Conservation (phyloP, 345 rosid species). For the Cardamine occulta region DNA sequence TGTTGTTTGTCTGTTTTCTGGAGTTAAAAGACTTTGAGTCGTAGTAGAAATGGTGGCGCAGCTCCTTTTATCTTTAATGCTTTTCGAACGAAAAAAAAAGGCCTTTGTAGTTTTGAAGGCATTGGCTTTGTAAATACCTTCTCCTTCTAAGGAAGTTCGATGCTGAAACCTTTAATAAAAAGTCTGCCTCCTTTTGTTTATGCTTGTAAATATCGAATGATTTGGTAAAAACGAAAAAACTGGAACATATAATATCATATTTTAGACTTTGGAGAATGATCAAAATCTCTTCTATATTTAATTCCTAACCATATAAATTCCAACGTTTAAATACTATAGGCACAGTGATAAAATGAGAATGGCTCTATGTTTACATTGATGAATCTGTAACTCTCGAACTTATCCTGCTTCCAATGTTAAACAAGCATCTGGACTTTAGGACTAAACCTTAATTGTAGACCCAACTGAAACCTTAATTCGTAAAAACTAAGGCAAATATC, state of each 20-base stretch:
- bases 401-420: not conserved
- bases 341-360: not conserved
- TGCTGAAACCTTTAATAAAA: conserved; percentile 38
- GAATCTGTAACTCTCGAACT: not conserved
- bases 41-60: conserved; percentile 38
- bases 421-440: too few relatives aligned
- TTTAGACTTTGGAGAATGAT: not conserved
- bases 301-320: not conserved
- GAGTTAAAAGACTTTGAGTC: conserved; percentile 31
- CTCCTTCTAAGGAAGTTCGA: conserved; percentile 22
- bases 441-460: not conserved
- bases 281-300: not conserved
- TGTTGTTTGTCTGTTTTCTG: conserved; percentile 39
- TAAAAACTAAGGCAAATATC: not conserved
- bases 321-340: not conserved
- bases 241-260: not conserved
- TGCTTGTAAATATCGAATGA: not conserved
- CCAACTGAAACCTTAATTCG: not conserved
- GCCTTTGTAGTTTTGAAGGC: conserved; percentile 49
- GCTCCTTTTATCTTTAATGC: conserved; percentile 21
- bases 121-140: conserved; percentile 47
- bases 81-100: conserved; percentile 22
- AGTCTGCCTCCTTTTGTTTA: conserved; percentile 19
- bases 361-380: not conserved
- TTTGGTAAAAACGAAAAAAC: not conserved